phyloP scores from a whole-genome alignment of 2,329 filamentous ascomycete species.

The Cladophialophora bantiana region DNA sequence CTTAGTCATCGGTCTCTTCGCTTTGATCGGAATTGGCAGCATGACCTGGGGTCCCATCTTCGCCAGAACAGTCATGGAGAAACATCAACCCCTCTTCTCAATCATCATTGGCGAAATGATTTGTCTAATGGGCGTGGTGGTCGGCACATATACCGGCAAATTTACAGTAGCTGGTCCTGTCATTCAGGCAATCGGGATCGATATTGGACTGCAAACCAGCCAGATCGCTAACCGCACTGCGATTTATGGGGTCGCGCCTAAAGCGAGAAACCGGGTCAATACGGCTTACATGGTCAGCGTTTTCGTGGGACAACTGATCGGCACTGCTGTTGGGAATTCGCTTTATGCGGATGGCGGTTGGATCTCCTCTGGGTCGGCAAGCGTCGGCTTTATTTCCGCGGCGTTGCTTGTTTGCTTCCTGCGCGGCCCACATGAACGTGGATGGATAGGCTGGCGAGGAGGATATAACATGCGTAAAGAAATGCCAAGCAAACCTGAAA shows the following conservation, averaged over 20 bases:
- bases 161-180: slow-evolving; percentile 74
- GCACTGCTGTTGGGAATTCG: slow-evolving; percentile 66
- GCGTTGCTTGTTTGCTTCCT: slow-evolving; percentile 57
- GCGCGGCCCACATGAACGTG: slow-evolving; percentile 63
- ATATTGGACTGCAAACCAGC: slow-evolving; percentile 74
- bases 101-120: slow-evolving; percentile 68
- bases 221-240: slow-evolving; percentile 76
- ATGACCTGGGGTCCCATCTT: slow-evolving; percentile 74
- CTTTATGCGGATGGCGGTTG: slow-evolving; percentile 65
- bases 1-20: slow-evolving; percentile 76
- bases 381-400: slow-evolving; percentile 61
- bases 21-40: slow-evolving; percentile 74
- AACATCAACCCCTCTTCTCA: slow-evolving; percentile 67
- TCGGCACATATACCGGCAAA: slow-evolving; percentile 41
- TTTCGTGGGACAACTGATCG: slow-evolving; percentile 77
- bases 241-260: slow-evolving; percentile 76
- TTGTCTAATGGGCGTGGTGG: slow-evolving; percentile 58
- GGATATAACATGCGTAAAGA: slow-evolving; percentile 58
- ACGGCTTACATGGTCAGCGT: slow-evolving; percentile 81
- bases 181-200: slow-evolving; percentile 73
- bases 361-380: slow-evolving; percentile 63
- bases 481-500: slow-evolving; percentile 14
- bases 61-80: slow-evolving; percentile 73
- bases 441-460: slow-evolving; percentile 68
- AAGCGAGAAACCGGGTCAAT: slow-evolving; percentile 76